A percentile compares a stretch with the other conserved stretches of the same genome.
Evolutionary conservation across 768 basidiomycete species (phyloP).

Genomic region (Solioccasus polychromus): DNA sequence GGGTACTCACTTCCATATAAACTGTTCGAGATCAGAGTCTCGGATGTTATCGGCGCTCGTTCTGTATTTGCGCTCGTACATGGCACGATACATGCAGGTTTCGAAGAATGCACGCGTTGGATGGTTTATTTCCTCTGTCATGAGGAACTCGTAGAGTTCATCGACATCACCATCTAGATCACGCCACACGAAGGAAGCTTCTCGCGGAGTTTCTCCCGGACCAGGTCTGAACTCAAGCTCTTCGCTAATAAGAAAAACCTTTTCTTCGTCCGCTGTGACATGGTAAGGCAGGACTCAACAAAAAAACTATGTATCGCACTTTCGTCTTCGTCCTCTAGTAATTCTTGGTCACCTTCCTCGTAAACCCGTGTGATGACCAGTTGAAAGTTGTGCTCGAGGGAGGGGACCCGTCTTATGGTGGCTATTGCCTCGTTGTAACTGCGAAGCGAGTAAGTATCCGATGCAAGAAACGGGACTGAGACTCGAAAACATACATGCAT

Average conservation of each 20-base stretch:
- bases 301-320: conserved; percentile 43
- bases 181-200: conserved; percentile 86
- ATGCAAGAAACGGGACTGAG: background rate
- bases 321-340: conserved; percentile 92
- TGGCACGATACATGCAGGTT: conserved; percentile 90
- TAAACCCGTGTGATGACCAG: conserved; percentile 95
- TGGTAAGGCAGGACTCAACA: conserved; percentile 3
- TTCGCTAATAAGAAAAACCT: conserved; percentile 87
- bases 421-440: conserved; percentile 97
- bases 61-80: conserved; percentile 93
- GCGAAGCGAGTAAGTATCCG: conserved; percentile 5
- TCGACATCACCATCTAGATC: conserved; percentile 90
- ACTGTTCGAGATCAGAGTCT: conserved; percentile 71
- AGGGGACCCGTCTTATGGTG: conserved; percentile 82
- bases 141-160: conserved; percentile 92
- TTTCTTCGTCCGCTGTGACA: conserved; percentile 83
- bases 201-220: conserved; percentile 65
- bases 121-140: conserved; percentile 65
- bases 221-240: conserved; percentile 84
- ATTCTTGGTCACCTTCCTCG: conserved; percentile 94
- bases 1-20: conserved; percentile 74
- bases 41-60: conserved; percentile 62
- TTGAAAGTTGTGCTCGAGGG: conserved; percentile 78
- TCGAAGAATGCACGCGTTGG: conserved; percentile 89
- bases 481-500: conserved; percentile 76